Evolutionary conservation across 352 stramenopile species (phyloP).

Genomic region (Thraustochytrium striatum): DNA sequence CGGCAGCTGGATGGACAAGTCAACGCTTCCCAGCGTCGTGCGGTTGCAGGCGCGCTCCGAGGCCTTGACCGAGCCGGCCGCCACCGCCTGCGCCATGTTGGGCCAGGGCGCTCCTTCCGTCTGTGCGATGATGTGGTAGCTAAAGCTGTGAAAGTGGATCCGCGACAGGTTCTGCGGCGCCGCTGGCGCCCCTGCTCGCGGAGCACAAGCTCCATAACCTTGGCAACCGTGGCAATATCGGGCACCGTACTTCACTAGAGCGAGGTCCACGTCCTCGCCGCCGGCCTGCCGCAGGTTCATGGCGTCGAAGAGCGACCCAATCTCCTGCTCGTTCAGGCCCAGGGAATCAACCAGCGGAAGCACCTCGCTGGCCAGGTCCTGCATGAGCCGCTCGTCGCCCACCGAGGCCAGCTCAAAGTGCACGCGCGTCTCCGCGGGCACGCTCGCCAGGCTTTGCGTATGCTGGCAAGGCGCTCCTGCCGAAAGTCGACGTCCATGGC

Average conservation of each 20-base stretch:
- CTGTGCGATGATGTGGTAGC: slow-evolving; percentile 20
- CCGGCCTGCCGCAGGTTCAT: neutral
- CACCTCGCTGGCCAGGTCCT: neutral
- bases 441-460: neutral
- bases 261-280: neutral
- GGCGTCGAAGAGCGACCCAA: slow-evolving; percentile 3
- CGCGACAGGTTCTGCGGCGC: neutral
- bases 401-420: slow-evolving; percentile 40
- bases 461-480: neutral
- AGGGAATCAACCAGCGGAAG: slow-evolving; percentile 23
- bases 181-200: too few species aligned
- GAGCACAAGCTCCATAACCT: too few species aligned
- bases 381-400: neutral
- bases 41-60: slow-evolving; percentile 28
- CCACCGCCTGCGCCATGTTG: neutral
- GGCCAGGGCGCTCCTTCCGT: neutral
- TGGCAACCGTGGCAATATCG: too few species aligned
- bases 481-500: slow-evolving; percentile 22
- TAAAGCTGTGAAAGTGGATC: slow-evolving; percentile 45
- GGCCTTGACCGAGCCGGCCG: slow-evolving; percentile 32
- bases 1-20: slow-evolving; percentile 17
- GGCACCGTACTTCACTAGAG: neutral
- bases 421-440: slow-evolving; percentile 7
- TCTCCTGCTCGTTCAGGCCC: slow-evolving; percentile 37
- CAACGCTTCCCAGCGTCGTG: neutral